A percentile compares a stretch with the other conserved stretches of the same genome.
These are phyloP conservation scores for Pseudonectria foliicola DNA, from an alignment of 2,329 filamentous ascomycete species.

Conservation along the genomic window DNA sequence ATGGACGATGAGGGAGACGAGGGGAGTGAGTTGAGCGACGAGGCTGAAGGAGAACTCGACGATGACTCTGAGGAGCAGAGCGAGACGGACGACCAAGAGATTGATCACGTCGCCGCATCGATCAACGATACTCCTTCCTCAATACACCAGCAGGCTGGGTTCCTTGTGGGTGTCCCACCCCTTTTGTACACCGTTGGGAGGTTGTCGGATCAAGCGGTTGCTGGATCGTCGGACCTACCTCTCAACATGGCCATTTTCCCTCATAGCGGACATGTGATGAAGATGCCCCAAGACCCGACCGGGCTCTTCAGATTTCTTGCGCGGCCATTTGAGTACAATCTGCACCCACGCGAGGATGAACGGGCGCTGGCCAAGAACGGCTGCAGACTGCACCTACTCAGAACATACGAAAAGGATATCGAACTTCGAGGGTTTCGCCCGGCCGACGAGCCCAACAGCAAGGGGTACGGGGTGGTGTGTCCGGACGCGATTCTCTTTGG, in stretches of 20 bases:
- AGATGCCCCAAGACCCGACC: constrained; percentile 8
- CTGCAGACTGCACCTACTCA: constrained; percentile 31
- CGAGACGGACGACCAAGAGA: constrained; percentile 12
- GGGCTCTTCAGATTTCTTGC: constrained; percentile 17
- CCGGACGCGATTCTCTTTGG: constrained; percentile 23
- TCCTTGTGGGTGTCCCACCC: no score
- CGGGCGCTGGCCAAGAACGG: constrained; percentile 7
- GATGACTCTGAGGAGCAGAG: constrained; percentile 8
- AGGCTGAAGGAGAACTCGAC: constrained; percentile 1
- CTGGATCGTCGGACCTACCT: constrained; percentile 1
- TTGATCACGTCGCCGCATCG: constrained; percentile 7
- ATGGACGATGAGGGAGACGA: constrained; percentile 9
- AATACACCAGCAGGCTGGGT: not conserved
- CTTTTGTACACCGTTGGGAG: no score
- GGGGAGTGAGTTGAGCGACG: not conserved
- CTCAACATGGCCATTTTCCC: constrained; percentile 31
- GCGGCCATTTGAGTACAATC: constrained; percentile 10
- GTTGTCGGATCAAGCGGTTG: not conserved
- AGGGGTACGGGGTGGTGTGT: constrained; percentile 26
- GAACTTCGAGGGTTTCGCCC: constrained; percentile 35
- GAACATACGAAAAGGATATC: constrained; percentile 42
- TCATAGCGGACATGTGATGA: constrained; percentile 20
- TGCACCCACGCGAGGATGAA: constrained; percentile 4
- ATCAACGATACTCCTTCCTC: no score
- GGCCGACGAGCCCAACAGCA: constrained; percentile 11